A percentile compares a stretch with the other conserved stretches of the same genome.
These are phyloP conservation scores for Gentiana macrophylla DNA, from an alignment of 257 asterid species.

Conservation along the genomic window DNA sequence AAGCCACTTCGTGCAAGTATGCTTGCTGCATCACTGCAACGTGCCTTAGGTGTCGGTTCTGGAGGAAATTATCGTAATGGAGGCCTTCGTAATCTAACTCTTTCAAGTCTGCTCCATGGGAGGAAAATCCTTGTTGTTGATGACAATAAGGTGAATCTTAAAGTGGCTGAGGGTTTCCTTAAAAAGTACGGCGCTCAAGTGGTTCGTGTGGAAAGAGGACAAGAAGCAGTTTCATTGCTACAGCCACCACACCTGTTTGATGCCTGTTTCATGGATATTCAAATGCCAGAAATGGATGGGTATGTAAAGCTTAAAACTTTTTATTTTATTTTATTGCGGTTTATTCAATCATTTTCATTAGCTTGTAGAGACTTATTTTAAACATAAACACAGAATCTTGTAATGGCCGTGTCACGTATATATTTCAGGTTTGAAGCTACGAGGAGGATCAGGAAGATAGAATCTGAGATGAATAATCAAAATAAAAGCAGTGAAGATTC, in stretches of 20 bases:
- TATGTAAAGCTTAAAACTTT: constrained; percentile 17
- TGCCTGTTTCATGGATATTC: constrained; percentile 99
- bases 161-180: constrained; percentile 80
- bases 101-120: constrained; percentile 62
- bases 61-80: constrained; percentile 39
- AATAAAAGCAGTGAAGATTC: constrained; percentile 40
- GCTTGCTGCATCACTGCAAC: constrained; percentile 78
- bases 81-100: constrained; percentile 35
- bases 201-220: constrained; percentile 67
- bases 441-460: constrained; percentile 47
- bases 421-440: constrained; percentile 76
- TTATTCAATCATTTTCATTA: no score
- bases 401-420: constrained; percentile 4
- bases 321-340: background rate
- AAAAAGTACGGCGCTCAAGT: constrained; percentile 93
- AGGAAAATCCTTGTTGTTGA: constrained; percentile 79
- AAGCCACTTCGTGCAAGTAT: constrained; percentile 81
- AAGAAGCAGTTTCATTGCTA: constrained; percentile 45
- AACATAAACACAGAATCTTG: background rate
- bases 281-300: constrained; percentile 99
- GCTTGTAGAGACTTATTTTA: background rate
- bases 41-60: constrained; percentile 59
- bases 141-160: constrained; percentile 83
- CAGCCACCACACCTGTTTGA: constrained; percentile 82
- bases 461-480: constrained; percentile 28